Conservation (phyloP, 179 eudicot species). For the Beta lomatogona region DNA sequence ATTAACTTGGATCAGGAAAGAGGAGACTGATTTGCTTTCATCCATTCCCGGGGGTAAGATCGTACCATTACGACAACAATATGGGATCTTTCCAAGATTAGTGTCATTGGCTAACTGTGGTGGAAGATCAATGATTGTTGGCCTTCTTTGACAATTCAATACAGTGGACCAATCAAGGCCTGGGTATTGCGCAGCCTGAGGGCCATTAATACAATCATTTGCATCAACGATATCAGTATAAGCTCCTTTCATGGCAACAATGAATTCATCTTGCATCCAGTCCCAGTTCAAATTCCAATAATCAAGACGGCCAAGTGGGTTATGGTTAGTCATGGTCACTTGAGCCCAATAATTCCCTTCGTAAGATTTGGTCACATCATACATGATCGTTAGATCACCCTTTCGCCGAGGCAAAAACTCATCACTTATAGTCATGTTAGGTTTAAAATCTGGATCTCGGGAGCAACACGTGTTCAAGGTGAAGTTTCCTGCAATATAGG, state of each 20-base stretch:
- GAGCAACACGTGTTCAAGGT: slow-evolving; percentile 60
- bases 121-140: slow-evolving; percentile 79
- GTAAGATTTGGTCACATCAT: slow-evolving; percentile 59
- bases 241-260: slow-evolving; percentile 74
- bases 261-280: slow-evolving; percentile 82
- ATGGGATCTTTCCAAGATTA: slow-evolving; percentile 60
- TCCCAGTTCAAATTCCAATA: slow-evolving; percentile 87
- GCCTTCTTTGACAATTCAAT: slow-evolving; percentile 65
- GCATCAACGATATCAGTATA: slow-evolving; percentile 59
- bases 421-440: slow-evolving; percentile 40
- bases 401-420: slow-evolving; percentile 53
- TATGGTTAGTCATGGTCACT: slow-evolving; percentile 72
- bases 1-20: slow-evolving; percentile 67
- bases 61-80: slow-evolving; percentile 82
- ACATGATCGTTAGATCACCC: slow-evolving; percentile 81
- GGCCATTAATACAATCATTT: slow-evolving; percentile 63
- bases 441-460: slow-evolving; percentile 45
- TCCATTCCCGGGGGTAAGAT: slow-evolving; percentile 74
- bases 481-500: slow-evolving; percentile 45
- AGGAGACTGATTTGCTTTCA: slow-evolving; percentile 49
- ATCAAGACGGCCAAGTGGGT: slow-evolving; percentile 71
- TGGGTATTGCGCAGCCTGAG: slow-evolving; percentile 53
- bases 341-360: slow-evolving; percentile 66
- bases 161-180: slow-evolving; percentile 70
- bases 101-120: slow-evolving; percentile 61